Percentiles rank a stretch among this genome's conserved stretches.
Evolutionary conservation across 352 stramenopile species (phyloP).

Genomic region (Pythium aphanidermatum): DNA sequence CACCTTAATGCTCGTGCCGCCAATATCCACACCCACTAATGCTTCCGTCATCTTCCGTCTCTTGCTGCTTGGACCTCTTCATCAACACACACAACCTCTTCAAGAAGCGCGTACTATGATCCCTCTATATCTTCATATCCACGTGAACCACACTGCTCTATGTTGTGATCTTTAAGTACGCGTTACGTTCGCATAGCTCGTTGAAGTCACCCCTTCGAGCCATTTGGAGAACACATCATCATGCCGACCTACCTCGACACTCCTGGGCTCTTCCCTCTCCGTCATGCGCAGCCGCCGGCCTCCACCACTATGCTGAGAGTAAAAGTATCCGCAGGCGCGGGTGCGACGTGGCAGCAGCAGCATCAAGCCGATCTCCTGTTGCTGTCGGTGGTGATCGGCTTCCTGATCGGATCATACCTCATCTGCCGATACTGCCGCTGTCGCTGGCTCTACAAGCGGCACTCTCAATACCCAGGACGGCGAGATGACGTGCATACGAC

Average conservation of each 20-base stretch:
- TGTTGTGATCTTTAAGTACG: constrained; percentile 8
- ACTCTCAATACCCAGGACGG: not conserved
- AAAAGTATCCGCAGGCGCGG: too few relatives aligned
- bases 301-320: too few relatives aligned
- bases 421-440: constrained; percentile 46
- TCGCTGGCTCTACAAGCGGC: constrained; percentile 17
- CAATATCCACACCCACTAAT: constrained; percentile 68
- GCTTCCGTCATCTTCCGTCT: constrained; percentile 10
- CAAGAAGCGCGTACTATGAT: not conserved
- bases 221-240: constrained; percentile 1
- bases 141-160: not conserved
- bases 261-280: constrained; percentile 7
- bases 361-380: constrained; percentile 33
- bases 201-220: too few relatives aligned
- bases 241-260: constrained; percentile 10
- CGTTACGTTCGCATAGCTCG: not conserved
- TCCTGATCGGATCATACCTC: constrained; percentile 43
- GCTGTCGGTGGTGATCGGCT: constrained; percentile 32
- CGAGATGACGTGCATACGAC: constrained; percentile 7
- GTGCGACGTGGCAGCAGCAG: constrained; percentile 12
- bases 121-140: not conserved
- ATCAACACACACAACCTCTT: too few relatives aligned
- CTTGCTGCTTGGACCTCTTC: too few relatives aligned
- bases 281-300: too few relatives aligned
- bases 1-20: constrained; percentile 67